Evolutionary conservation across 306 rosid genomes (phyloP).

Genomic region (Trifolium repens): DNA sequence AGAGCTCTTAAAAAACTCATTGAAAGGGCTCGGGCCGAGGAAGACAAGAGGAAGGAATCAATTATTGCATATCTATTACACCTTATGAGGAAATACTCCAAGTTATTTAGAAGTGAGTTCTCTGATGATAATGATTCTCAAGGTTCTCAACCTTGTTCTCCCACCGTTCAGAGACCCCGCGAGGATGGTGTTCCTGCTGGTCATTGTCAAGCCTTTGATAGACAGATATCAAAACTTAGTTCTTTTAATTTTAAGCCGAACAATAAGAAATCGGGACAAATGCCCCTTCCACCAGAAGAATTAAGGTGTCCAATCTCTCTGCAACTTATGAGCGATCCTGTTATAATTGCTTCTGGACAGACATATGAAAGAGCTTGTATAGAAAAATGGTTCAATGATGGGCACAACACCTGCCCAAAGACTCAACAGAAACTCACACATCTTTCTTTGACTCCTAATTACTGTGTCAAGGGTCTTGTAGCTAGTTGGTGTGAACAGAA

Average conservation of each 20-base stretch:
- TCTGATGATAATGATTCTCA: constrained; percentile 94
- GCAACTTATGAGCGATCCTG: constrained; percentile 96
- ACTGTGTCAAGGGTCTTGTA: constrained; percentile 94
- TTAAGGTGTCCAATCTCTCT: constrained; percentile 95
- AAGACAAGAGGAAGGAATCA: constrained; percentile 97
- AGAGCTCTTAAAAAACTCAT: constrained; percentile 91
- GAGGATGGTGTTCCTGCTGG: constrained; percentile 59
- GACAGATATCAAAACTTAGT: constrained; percentile 75
- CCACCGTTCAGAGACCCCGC: constrained; percentile 67
- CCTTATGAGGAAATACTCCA: constrained; percentile 96
- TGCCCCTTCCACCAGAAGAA: constrained; percentile 90
- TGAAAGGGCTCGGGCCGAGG: constrained; percentile 92
- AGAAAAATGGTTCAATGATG: constrained; percentile 91
- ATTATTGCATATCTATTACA: constrained; percentile 89
- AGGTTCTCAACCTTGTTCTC: constrained; percentile 97
- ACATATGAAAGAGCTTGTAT: constrained; percentile 94
- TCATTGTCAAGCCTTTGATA: constrained; percentile 72
- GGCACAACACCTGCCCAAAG: constrained; percentile 91
- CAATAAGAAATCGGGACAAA: constrained; percentile 64
- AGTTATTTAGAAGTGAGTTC: constrained; percentile 88
- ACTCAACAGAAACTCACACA: constrained; percentile 77
- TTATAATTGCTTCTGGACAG: constrained; percentile 93
- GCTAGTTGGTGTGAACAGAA: constrained; percentile 95
- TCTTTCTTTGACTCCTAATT: constrained; percentile 90
- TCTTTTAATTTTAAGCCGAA: constrained; percentile 70